These are phyloP conservation scores for Leptographium procerum DNA, from an alignment of 2,329 filamentous ascomycete species.

Conservation along the genomic window DNA sequence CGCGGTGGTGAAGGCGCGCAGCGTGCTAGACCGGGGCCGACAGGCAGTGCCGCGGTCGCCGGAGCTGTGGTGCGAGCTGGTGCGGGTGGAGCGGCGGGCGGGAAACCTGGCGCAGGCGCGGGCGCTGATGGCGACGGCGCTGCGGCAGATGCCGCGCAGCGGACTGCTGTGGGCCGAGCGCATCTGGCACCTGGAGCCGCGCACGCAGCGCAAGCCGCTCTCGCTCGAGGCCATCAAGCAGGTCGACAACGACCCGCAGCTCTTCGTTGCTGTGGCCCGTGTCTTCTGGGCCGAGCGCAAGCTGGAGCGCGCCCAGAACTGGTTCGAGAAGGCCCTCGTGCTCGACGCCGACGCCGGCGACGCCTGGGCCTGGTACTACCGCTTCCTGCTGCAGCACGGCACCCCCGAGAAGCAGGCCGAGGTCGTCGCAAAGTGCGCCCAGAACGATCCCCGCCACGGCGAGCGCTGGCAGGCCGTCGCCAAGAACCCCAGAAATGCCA, in stretches of 20 bases:
- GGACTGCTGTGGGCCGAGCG: conserved; percentile 88
- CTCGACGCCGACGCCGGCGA: conserved; percentile 81
- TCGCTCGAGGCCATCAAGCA: conserved; percentile 94
- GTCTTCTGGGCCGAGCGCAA: conserved; percentile 94
- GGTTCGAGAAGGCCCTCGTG: conserved; percentile 94
- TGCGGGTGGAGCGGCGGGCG: conserved; percentile 80
- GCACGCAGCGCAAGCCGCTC: conserved; percentile 84
- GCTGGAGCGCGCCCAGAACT: conserved; percentile 86
- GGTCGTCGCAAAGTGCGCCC: conserved; percentile 66
- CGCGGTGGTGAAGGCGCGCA: conserved; percentile 80
- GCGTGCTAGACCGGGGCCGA: conserved; percentile 81
- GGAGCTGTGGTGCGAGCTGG: conserved; percentile 84
- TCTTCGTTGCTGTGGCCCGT: conserved; percentile 85
- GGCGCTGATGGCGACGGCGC: conserved; percentile 81
- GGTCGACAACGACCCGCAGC: conserved; percentile 78
- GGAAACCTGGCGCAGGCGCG: conserved; percentile 77
- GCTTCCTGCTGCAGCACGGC: conserved; percentile 84
- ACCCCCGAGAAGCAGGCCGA: conserved; percentile 87
- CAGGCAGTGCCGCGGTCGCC: conserved; percentile 77
- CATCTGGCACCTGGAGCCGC: conserved; percentile 86
- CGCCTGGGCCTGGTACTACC: conserved; percentile 97
- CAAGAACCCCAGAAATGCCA: conserved; percentile 76
- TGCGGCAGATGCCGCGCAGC: conserved; percentile 81
- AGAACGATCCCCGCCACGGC: conserved; percentile 82
- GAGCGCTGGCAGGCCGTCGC: conserved; percentile 81